Evolutionary conservation across 768 basidiomycete genomes (phyloP).

Genomic region (Boletus coccyginus): DNA sequence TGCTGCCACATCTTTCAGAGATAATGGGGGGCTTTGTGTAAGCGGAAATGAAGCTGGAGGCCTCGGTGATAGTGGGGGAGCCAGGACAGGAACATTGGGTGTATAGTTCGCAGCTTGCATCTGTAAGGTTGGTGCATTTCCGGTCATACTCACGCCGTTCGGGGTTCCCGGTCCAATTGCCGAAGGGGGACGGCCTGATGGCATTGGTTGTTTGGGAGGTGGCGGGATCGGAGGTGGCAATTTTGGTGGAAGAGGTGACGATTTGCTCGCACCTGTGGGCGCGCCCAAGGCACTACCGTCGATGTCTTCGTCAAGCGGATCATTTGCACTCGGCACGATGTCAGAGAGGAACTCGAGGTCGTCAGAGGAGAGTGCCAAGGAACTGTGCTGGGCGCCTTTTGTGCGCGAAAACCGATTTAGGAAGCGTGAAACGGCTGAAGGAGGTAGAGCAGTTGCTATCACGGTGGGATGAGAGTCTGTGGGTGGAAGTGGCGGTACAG

Average conservation of each 20-base stretch:
- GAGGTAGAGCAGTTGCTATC: constrained; percentile 26
- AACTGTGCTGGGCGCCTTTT: constrained; percentile 41
- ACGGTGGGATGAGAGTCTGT: constrained; percentile 2
- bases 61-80: constrained; percentile 30
- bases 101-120: background rate
- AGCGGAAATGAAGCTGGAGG: constrained; percentile 23
- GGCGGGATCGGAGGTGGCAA: constrained; percentile 49
- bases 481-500: constrained; percentile 11
- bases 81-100: constrained; percentile 12
- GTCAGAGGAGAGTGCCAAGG: constrained; percentile 70
- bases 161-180: constrained; percentile 1
- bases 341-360: constrained; percentile 83
- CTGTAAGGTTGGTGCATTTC: background rate
- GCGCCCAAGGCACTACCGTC: constrained; percentile 34
- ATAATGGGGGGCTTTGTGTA: constrained; percentile 13
- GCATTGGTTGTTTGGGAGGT: constrained; percentile 28
- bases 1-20: background rate
- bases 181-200: constrained; percentile 12
- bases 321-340: constrained; percentile 53
- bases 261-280: constrained; percentile 41
- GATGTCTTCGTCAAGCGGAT: constrained; percentile 36
- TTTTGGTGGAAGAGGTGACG: constrained; percentile 40
- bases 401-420: constrained; percentile 68
- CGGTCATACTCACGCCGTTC: background rate
- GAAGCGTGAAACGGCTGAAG: constrained; percentile 82